Evolutionary conservation across 2,329 filamentous ascomycete species (phyloP), one percentile per base, ranked within the genome.

Genomic region (Westerdykella ornata): DNA sequence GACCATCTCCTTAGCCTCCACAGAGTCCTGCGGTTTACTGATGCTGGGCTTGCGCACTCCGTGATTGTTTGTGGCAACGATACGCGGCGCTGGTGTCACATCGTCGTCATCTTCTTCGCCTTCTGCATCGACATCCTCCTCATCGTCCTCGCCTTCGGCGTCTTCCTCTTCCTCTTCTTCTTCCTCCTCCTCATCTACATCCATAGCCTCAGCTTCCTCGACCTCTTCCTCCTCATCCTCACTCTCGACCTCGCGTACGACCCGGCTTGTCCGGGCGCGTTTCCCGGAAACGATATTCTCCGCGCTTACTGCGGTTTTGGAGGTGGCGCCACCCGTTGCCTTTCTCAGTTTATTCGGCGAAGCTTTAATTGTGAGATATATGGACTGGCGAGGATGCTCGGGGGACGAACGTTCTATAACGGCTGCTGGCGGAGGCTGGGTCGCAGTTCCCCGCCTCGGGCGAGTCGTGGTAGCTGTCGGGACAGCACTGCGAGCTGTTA

Each of bases 1-100:
- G 41, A 56, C 69, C 56, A 75, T 61, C 45, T 77, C 73, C 47
- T 73, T 73, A 29, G 63, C 67, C 48, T 74, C 72, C n/a, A 74
- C 70, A 4, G 65, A 53, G 47, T 66, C 63, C 28, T 64, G 62
- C 6, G 66, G 47, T 35, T 58, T 62, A 2, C 51, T 66, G 47
- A 59, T 58, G 29, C 59, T 52, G 3, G 61, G 56, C 39, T 72
- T 71, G 29, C 48, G 54, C 19, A 53, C 43, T 20, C 38, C 46
- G 40, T 53, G 51, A 13, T 47, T 56, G 39, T 42, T 46, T 3
- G 54, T 48, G 12, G 59, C 52, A 7, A 56, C 47, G 13, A 56
- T 55, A 17, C 49, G 53, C 19, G 60, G 51, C 16, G 54, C 56
- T n/a, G 60, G 57, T 5, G 55, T 53, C 19, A 55, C 14, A 20